Evolutionary conservation across 1,284 basidiomycete species (phyloP), one percentile per base, ranked within the genome.

Genomic region (Ceraceosorus guamensis): DNA sequence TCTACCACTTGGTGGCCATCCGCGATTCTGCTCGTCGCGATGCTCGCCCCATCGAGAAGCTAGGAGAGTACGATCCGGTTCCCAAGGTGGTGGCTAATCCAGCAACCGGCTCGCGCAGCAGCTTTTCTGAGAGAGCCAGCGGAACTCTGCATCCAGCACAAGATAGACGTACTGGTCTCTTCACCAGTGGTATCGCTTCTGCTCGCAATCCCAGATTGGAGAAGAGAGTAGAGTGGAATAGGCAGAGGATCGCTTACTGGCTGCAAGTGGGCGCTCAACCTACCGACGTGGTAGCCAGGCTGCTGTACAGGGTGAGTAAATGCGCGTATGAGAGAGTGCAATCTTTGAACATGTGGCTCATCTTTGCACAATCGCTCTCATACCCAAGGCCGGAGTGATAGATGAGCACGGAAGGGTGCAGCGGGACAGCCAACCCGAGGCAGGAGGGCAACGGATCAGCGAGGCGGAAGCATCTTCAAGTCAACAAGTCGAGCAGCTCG

Each of bases 221-320:
- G 70, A 95, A 92, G 78, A 84, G 84, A 30, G 80, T 96, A 53
- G 84, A 88, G 73, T 95, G 90, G 91, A 89, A 90, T 77, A 85
- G 87, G 46, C 84, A 88, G 62, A 84, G 92, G 74, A 90, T 97
- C 77, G 82, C 81, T 59, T 90, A 91, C 75, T 97, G 92, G 92
- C 78, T 97, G 33, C 80, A 81, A 34, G 83, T 87, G 30, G 92
- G 91, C 2, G 92, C 92, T 35, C 79, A 84, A 65, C 92, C 92
- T 0, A 87, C 85, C 48, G 85, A 84, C 66, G 82, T 85, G 5
- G 89, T 88, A 3, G 83, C 87, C 33, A 85, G 82, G 68, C 70
- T 96, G 60, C 78, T 97, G 66, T 85, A 88, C 74, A 80, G 85
- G 80, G 91, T 91, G 73, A 71, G 88, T 82, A 24, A 24, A 24